Evolutionary conservation across 169 alveolate genomes (phyloP).

Genomic region (Babesia caballi): DNA sequence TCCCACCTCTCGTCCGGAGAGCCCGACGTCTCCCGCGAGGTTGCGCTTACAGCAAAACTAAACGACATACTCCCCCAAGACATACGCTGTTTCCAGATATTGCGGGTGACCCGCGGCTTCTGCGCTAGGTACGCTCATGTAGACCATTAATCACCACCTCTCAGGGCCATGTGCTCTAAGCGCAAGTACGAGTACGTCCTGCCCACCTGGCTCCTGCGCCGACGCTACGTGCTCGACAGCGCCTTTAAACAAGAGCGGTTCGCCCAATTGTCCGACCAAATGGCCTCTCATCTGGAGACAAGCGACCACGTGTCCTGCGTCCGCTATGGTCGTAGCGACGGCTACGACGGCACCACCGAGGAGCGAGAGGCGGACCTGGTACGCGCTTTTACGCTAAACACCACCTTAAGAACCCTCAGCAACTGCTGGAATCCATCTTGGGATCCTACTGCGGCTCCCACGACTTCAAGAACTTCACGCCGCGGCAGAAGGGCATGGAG

Average conservation of each 20-base stretch:
- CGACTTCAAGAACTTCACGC: conserved; percentile 78
- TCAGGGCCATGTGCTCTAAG: conserved; percentile 76
- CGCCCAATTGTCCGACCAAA: conserved; percentile 4
- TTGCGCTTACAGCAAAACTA: conserved; percentile 41
- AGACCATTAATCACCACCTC: too few relatives aligned
- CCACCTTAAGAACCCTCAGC: not conserved
- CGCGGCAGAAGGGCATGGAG: conserved; percentile 65
- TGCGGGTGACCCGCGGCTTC: conserved; percentile 81
- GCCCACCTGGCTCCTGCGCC: conserved; percentile 70
- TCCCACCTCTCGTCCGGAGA: conserved; percentile 8
- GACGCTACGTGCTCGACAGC: conserved; percentile 26
- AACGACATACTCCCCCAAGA: conserved; percentile 67
- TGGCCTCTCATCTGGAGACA: conserved; percentile 27
- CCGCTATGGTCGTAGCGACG: conserved; percentile 16
- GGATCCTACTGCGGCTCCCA: conserved; percentile 74
- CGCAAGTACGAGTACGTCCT: conserved; percentile 79
- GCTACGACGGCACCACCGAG: conserved; percentile 42
- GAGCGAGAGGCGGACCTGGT: conserved; percentile 65
- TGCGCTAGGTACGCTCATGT: conserved; percentile 69
- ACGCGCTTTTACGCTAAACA: not conserved
- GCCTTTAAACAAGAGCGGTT: conserved; percentile 29
- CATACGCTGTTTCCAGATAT: conserved; percentile 69
- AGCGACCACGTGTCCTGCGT: not conserved
- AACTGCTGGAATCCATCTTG: conserved; percentile 58
- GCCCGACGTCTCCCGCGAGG: conserved; percentile 44